A percentile compares a stretch with the other conserved stretches of the same genome.
These are phyloP conservation scores for Nasturtium officinale DNA, from an alignment of 345 rosid genomes.

Conservation along the genomic window DNA sequence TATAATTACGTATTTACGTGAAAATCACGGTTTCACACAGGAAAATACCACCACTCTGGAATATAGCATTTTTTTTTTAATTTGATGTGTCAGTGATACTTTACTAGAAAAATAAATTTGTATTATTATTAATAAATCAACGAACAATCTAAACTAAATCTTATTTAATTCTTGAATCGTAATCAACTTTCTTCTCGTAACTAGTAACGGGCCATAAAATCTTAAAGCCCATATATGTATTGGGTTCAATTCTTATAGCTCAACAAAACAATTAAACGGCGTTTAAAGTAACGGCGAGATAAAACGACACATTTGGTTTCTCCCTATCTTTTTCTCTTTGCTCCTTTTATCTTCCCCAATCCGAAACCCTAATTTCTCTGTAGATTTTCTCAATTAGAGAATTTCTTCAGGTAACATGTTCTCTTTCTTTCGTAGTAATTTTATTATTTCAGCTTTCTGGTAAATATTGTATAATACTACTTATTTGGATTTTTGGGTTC, in stretches of 20 bases:
- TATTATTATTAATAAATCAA: too few relatives aligned
- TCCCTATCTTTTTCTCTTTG: background rate
- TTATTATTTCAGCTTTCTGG: background rate
- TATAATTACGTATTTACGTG: background rate
- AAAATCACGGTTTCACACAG: background rate
- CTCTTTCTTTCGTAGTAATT: background rate
- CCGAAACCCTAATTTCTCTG: constrained; percentile 37
- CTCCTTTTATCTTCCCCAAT: constrained; percentile 21
- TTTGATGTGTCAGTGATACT: too few relatives aligned
- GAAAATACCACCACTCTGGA: background rate
- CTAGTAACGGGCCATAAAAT: background rate
- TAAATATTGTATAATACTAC: background rate
- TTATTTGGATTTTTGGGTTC: background rate
- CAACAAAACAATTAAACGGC: constrained; percentile 17
- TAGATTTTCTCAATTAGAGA: constrained; percentile 1
- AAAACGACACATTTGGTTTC: background rate
- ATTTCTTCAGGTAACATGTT: constrained; percentile 22
- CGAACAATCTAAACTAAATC: too few relatives aligned
- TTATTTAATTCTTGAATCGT: too few relatives aligned
- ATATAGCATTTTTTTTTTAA: too few relatives aligned
- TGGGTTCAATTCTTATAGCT: background rate
- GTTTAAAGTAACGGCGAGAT: constrained; percentile 25
- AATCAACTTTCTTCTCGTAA: background rate
- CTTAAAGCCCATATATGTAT: background rate
- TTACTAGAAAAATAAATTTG: too few relatives aligned